Evolutionary conservation across 2,329 filamentous ascomycete genomes (phyloP).

Genomic region (Tolypocladium capitatum): DNA sequence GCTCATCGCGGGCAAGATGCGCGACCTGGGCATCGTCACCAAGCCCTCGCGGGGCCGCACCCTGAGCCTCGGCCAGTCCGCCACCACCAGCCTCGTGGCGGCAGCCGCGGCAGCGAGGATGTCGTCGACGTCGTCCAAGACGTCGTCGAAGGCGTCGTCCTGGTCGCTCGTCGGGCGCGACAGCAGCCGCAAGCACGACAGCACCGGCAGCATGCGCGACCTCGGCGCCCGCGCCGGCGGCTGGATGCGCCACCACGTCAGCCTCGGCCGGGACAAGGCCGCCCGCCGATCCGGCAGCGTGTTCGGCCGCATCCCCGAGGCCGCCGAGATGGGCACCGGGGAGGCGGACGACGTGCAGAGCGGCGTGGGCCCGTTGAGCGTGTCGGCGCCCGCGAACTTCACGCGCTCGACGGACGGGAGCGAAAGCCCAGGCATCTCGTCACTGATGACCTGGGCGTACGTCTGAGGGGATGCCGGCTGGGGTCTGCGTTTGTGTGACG

Average conservation of each 20-base stretch:
- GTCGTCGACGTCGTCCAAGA: conserved; percentile 4
- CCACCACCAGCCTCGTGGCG: neutral
- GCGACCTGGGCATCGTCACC: conserved; percentile 6
- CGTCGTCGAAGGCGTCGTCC: conserved; percentile 2
- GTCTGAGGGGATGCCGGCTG: no score
- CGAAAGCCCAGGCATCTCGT: no score
- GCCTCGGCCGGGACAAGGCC: conserved; percentile 2
- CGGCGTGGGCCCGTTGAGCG: neutral
- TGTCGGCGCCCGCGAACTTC: neutral
- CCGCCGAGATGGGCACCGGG: neutral
- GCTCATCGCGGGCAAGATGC: conserved; percentile 19
- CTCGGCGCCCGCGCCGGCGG: conserved; percentile 12
- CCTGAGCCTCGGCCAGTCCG: neutral
- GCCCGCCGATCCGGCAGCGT: neutral
- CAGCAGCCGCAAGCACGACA: neutral
- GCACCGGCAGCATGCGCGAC: conserved; percentile 9
- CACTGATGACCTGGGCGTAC: no score
- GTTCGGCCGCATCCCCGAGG: neutral
- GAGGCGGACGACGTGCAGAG: no score
- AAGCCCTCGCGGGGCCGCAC: conserved; percentile 8
- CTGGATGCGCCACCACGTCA: conserved; percentile 15
- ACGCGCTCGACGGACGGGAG: neutral
- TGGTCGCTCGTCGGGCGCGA: conserved; percentile 2
- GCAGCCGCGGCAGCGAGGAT: neutral
- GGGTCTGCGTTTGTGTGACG: neutral